Evolutionary conservation across 2,329 filamentous ascomycete species (phyloP), one percentile per base, ranked within the genome.

Genomic region (Phaeophleospora eucalypticola): DNA sequence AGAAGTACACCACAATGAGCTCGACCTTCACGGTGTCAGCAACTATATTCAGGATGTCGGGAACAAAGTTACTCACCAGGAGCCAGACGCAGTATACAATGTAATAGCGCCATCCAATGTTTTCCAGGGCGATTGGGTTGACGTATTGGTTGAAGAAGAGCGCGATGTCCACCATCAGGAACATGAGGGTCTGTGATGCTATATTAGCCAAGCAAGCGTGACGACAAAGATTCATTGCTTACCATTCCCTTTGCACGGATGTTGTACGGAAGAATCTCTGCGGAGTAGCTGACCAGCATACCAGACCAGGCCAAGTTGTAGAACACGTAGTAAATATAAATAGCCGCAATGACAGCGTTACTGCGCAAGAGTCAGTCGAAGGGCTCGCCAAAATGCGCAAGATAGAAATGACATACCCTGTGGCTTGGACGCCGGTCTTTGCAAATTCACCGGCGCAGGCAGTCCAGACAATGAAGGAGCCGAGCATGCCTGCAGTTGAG

Each of bases 121-220:
- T 9, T 3, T 54, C 41, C 15, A 66, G 36, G 3, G 61, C 61
- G 18, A 65, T 57, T 3, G 63, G 63, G 44, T 63, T 65, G 51
- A 63, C 61, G 50, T 64, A 69, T 40, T 64, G 59, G 57, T 68
- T 68, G 51, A 68, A 66, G 54, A 75, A 71, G 15, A 76, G 68
- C 17, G 72, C 69, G 21, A 70, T 56, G 53, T 72, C 68, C 46
- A 73, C 67, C 43, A 69, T 67, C 36, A 72, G 59, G 58, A 71
- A 72, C 64, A 72, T 68, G 18, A 77, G 54, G 6, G 72, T 66
- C n/a, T n/a, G n/a, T n/a, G n/a, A n/a, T n/a, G n/a, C n/a, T n/a
- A n/a, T n/a, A n/a, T n/a, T n/a, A n/a, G n/a, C n/a, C n/a, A n/a
- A n/a, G n/a, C n/a, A n/a, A n/a, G n/a, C n/a, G n/a, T n/a, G n/a